Evolutionary conservation across 2,329 filamentous ascomycete genomes (phyloP).

Genomic region (Fusarium caatingaense): DNA sequence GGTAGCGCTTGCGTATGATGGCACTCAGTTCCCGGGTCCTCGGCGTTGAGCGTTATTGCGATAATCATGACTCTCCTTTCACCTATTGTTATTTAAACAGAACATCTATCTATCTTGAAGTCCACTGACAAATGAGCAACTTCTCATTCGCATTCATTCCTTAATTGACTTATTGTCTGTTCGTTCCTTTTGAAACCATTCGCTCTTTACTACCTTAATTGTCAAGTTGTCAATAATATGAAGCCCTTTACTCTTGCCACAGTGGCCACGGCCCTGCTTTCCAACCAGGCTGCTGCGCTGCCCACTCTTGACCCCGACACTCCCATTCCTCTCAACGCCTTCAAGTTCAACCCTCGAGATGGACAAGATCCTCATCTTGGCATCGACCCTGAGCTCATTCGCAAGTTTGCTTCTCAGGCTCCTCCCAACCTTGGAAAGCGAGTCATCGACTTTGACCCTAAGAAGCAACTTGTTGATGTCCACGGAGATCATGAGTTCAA

Average conservation of each 20-base stretch:
- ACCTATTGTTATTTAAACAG: slow-evolving; percentile 15
- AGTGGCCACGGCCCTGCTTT: slow-evolving; percentile 21
- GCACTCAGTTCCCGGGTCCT: neutral
- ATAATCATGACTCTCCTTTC: neutral
- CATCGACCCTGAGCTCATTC: slow-evolving; percentile 34
- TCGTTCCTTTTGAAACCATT: slow-evolving; percentile 1
- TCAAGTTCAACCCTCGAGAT: slow-evolving; percentile 5
- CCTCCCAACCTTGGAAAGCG: slow-evolving; percentile 20
- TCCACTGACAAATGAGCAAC: slow-evolving; percentile 28
- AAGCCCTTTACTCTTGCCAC: slow-evolving; percentile 27
- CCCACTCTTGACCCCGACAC: slow-evolving; percentile 21
- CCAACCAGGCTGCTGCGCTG: slow-evolving; percentile 19
- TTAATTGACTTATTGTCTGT: slow-evolving; percentile 7
- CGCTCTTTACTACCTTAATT: slow-evolving; percentile 13
- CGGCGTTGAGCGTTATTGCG: neutral
- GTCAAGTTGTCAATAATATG: slow-evolving; percentile 11
- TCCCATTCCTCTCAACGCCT: slow-evolving; percentile 30
- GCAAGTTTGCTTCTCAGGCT: slow-evolving; percentile 30
- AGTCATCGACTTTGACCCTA: slow-evolving; percentile 23
- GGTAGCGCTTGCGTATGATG: neutral
- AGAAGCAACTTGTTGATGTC: slow-evolving; percentile 34
- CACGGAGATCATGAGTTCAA: slow-evolving; percentile 32
- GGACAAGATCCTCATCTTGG: slow-evolving; percentile 26
- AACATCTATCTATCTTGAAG: neutral
- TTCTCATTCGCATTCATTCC: slow-evolving; percentile 29